These are phyloP conservation scores for Sporothrix brasiliensis DNA, from an alignment of 2,329 filamentous ascomycete genomes.

Conservation along the genomic window DNA sequence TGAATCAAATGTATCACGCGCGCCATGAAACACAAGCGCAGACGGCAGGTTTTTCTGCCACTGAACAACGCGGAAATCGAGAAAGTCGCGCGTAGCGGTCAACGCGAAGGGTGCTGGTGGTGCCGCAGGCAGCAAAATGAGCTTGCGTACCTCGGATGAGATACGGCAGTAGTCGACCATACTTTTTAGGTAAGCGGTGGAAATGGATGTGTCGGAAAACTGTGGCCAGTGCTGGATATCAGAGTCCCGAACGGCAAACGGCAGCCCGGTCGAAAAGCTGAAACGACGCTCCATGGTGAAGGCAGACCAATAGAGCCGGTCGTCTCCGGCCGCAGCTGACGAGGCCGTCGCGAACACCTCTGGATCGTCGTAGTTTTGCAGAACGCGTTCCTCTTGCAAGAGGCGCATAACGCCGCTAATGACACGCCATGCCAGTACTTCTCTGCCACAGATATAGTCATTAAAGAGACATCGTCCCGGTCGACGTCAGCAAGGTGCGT, in stretches of 20 bases:
- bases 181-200: constrained; percentile 12
- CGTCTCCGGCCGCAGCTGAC: neutral
- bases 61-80: constrained; percentile 21
- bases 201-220: constrained; percentile 5
- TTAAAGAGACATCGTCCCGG: constrained; percentile 5
- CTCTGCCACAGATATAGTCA: constrained; percentile 12
- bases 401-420: constrained; percentile 24
- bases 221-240: constrained; percentile 23
- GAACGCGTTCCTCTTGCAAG: constrained; percentile 14
- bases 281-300: constrained; percentile 23
- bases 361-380: constrained; percentile 17
- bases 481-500: constrained; percentile 17
- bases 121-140: constrained; percentile 9
- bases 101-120: constrained; percentile 7
- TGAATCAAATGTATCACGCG: constrained; percentile 8
- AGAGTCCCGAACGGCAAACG: constrained; percentile 22
- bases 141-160: constrained; percentile 19
- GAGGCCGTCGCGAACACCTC: neutral
- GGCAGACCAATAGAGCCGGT: constrained; percentile 17
- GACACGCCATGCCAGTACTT: constrained; percentile 20
- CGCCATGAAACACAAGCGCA: neutral
- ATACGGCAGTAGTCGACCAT: constrained; percentile 27
- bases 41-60: constrained; percentile 22
- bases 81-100: constrained; percentile 16
- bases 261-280: constrained; percentile 16